Percentiles rank a stretch among this genome's conserved stretches.
Evolutionary conservation across 441 rosid species (phyloP).

Genomic region (Euphorbia celastroides): DNA sequence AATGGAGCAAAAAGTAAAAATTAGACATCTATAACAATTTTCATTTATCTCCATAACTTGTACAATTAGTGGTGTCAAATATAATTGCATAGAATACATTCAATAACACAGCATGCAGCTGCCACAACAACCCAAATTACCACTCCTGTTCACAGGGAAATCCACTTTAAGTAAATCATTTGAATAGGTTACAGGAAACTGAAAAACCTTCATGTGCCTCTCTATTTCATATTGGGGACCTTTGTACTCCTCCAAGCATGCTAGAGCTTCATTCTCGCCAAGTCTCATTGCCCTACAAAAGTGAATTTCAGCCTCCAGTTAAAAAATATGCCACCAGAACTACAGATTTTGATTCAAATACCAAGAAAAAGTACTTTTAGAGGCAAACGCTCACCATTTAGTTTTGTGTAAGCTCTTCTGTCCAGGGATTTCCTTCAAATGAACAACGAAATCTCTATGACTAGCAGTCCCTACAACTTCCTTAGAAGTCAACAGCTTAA

Average conservation of each 20-base stretch:
- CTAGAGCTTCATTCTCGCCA: conserved; percentile 48
- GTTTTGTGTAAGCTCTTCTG: conserved; percentile 79
- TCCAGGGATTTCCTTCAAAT: conserved; percentile 86
- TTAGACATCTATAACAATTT: background rate
- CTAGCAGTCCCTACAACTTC: conserved; percentile 35
- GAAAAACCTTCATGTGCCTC: conserved; percentile 62
- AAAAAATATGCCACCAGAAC: conserved; percentile 3
- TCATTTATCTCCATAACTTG: background rate
- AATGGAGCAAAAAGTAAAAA: conserved; percentile 3
- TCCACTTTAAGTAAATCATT: conserved; percentile 17
- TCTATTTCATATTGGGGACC: conserved; percentile 73
- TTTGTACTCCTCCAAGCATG: conserved; percentile 55
- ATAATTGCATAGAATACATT: too few species aligned
- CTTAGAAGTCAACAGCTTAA: conserved; percentile 70
- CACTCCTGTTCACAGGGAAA: background rate
- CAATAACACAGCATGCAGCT: too few species aligned
- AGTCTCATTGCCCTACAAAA: conserved; percentile 75
- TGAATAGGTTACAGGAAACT: conserved; percentile 20
- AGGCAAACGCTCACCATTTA: conserved; percentile 50
- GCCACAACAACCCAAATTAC: too few species aligned
- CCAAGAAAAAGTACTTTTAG: conserved; percentile 7
- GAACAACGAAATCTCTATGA: conserved; percentile 55
- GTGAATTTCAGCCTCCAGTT: conserved; percentile 9
- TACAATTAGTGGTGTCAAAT: background rate
- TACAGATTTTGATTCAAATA: conserved; percentile 12